phyloP scores from a whole-genome alignment of 2,329 filamentous ascomycete genomes.

The Fusarium nodosum region DNA sequence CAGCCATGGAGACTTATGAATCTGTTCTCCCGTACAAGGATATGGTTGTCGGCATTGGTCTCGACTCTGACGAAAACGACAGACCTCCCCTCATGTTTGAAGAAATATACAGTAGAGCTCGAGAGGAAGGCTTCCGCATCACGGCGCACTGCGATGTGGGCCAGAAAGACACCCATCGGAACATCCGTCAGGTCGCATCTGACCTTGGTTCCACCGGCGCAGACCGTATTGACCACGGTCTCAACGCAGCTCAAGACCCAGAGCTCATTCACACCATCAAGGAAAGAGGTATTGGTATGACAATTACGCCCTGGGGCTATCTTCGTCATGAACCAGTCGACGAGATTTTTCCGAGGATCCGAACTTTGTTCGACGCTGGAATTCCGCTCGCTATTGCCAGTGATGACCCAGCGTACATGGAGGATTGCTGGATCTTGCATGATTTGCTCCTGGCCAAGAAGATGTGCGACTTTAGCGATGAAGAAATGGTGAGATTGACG shows the following conservation, averaged over 20 bases:
- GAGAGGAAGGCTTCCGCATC: slow-evolving; percentile 59
- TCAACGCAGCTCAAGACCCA: slow-evolving; percentile 71
- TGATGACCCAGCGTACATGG: slow-evolving; percentile 81
- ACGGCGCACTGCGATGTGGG: slow-evolving; percentile 67
- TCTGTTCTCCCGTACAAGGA: slow-evolving; percentile 55
- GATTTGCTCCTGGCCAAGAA: slow-evolving; percentile 52
- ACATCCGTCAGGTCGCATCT: slow-evolving; percentile 62
- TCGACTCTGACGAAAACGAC: slow-evolving; percentile 62
- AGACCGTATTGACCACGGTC: slow-evolving; percentile 79
- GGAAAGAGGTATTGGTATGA: slow-evolving; percentile 69
- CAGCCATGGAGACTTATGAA: slow-evolving; percentile 73
- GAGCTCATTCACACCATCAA: slow-evolving; percentile 70
- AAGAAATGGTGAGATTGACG: slow-evolving; percentile 59
- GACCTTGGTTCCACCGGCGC: slow-evolving; percentile 72
- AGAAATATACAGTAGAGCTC: slow-evolving; percentile 54
- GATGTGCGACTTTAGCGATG: slow-evolving; percentile 22
- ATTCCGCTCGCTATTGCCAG: slow-evolving; percentile 78
- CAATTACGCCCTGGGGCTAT: slow-evolving; percentile 70
- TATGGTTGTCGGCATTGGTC: slow-evolving; percentile 60
- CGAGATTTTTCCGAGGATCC: slow-evolving; percentile 63
- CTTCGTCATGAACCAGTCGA: slow-evolving; percentile 39
- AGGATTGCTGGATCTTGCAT: slow-evolving; percentile 64
- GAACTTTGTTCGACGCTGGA: slow-evolving; percentile 70
- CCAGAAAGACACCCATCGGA: slow-evolving; percentile 60
- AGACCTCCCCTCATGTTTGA: slow-evolving; percentile 61